Conservation (phyloP, 768 basidiomycete genomes). For the Auriscalpium vulgare region DNA sequence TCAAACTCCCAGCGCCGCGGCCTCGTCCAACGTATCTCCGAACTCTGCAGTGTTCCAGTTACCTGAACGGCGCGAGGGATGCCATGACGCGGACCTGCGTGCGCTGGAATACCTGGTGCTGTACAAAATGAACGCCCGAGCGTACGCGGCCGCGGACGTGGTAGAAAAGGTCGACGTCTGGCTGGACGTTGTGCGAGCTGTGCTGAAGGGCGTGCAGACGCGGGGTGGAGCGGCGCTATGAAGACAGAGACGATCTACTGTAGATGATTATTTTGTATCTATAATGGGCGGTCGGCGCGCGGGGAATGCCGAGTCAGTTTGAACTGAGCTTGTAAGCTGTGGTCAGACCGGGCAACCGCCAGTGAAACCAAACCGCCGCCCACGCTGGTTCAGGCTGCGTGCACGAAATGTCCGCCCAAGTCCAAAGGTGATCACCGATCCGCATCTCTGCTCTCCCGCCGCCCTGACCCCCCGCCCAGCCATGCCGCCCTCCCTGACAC, state of each 20-base stretch:
- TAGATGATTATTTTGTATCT: constrained; percentile 1
- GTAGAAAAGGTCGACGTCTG: constrained; percentile 51
- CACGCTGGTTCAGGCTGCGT: background rate
- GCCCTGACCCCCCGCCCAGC: constrained; percentile 14
- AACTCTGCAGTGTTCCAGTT: constrained; percentile 33
- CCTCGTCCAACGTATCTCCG: constrained; percentile 25
- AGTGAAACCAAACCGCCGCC: background rate
- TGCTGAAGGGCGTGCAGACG: constrained; percentile 35
- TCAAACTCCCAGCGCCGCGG: background rate
- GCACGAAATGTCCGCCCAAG: constrained; percentile 15
- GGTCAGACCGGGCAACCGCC: background rate
- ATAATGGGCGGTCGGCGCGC: background rate
- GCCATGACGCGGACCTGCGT: constrained; percentile 56
- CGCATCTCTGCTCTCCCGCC: background rate
- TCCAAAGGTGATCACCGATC: constrained; percentile 11
- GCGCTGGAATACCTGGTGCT: constrained; percentile 54
- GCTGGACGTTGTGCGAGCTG: constrained; percentile 59
- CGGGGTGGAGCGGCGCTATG: constrained; percentile 28
- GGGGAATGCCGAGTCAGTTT: background rate
- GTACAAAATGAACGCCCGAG: constrained; percentile 54
- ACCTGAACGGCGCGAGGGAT: constrained; percentile 38
- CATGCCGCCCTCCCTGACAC: constrained; percentile 13
- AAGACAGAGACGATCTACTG: background rate
- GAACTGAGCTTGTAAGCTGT: background rate
- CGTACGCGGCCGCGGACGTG: constrained; percentile 52